Evolutionary conservation across 2,329 filamentous ascomycete genomes (phyloP).

Genomic region (Gnomoniopsis smithogilvyi): DNA sequence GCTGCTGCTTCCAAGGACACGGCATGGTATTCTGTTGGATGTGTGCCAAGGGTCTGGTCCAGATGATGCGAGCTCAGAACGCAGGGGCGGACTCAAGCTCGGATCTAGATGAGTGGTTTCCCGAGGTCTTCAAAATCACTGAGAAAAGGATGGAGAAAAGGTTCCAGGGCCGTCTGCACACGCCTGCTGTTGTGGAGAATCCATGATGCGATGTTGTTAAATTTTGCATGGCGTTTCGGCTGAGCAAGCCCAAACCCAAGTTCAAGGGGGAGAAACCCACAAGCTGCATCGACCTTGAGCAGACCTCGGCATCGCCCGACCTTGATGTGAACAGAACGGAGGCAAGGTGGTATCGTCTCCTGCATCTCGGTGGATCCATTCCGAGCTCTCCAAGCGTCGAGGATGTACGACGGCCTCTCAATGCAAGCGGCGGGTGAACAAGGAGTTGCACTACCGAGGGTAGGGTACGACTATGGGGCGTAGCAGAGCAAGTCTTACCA

Average conservation of each 20-base stretch:
- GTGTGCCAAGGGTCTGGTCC: slow-evolving; percentile 53
- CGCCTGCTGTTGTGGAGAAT: neutral
- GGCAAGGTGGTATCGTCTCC: no score
- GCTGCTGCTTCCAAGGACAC: slow-evolving; percentile 62
- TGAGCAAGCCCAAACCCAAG: no score
- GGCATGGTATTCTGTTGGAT: slow-evolving; percentile 64
- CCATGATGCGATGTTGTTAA: neutral
- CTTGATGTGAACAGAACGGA: neutral
- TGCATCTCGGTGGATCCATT: no score
- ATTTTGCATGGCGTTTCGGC: no score
- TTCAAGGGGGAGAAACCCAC: neutral
- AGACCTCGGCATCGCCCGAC: neutral
- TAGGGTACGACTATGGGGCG: no score
- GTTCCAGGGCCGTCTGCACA: slow-evolving; percentile 31
- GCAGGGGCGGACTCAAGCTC: slow-evolving; percentile 20
- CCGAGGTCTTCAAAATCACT: slow-evolving; percentile 45
- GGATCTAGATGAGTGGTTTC: slow-evolving; percentile 47
- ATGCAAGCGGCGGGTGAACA: neutral
- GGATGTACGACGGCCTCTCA: neutral
- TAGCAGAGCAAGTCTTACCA: neutral
- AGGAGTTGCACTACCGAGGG: no score
- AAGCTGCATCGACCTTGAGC: neutral
- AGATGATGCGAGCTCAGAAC: slow-evolving; percentile 43
- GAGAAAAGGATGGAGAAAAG: slow-evolving; percentile 38
- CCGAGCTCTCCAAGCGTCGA: no score